phyloP scores from a whole-genome alignment of 768 basidiomycete species.

The Trametes punicea region DNA sequence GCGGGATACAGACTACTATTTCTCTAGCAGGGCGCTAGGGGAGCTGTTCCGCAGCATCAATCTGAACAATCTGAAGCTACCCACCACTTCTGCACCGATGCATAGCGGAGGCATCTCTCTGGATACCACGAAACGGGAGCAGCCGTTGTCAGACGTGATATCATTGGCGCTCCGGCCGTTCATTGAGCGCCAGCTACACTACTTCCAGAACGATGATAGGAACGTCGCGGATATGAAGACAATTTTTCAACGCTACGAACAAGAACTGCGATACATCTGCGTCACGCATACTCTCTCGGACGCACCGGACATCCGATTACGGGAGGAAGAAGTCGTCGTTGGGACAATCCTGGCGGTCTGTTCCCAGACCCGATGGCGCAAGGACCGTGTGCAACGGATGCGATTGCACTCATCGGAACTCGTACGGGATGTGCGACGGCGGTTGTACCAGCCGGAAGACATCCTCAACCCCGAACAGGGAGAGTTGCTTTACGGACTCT shows the following conservation, averaged over 20 bases:
- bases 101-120: background rate
- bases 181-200: constrained; percentile 24
- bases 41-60: constrained; percentile 62
- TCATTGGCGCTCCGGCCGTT: constrained; percentile 23
- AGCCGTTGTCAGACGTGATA: constrained; percentile 24
- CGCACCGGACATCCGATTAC: constrained; percentile 49
- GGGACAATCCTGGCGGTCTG: constrained; percentile 75
- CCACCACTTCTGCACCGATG: constrained; percentile 6
- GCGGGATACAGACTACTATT: constrained; percentile 64
- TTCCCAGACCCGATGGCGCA: constrained; percentile 56
- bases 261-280: constrained; percentile 70
- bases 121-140: background rate
- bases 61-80: constrained; percentile 37
- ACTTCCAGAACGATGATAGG: constrained; percentile 20
- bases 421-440: constrained; percentile 46
- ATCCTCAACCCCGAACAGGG: constrained; percentile 17
- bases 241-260: constrained; percentile 51
- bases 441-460: constrained; percentile 26
- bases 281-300: constrained; percentile 63
- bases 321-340: constrained; percentile 71
- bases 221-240: constrained; percentile 30
- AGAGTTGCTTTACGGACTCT: constrained; percentile 34
- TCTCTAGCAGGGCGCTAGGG: constrained; percentile 68
- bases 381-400: constrained; percentile 60
- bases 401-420: constrained; percentile 50